phyloP scores from a whole-genome alignment of 352 stramenopile genomes.

The Phytophthora citricola region DNA sequence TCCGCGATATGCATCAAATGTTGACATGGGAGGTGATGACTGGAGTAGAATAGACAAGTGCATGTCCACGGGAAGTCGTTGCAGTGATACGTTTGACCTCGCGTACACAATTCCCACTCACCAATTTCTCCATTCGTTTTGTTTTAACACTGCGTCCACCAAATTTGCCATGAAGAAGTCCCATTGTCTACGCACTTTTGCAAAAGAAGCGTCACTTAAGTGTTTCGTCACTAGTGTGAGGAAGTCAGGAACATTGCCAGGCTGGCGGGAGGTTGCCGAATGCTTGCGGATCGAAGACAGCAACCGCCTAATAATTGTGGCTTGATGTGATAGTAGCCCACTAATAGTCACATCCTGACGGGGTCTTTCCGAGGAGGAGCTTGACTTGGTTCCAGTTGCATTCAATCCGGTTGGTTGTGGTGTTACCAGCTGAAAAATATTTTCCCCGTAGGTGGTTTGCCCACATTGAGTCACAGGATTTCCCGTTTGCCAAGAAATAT shows the following conservation, averaged over 20 bases:
- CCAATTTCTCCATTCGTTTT: background rate
- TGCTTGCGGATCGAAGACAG: background rate
- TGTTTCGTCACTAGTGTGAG: background rate
- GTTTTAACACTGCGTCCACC: no score
- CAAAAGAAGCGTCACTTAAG: background rate
- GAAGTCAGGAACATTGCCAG: background rate
- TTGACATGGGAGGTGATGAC: background rate
- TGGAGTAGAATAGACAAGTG: constrained; percentile 5
- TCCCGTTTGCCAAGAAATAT: constrained; percentile 22
- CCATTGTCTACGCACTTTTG: background rate
- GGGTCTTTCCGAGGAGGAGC: constrained; percentile 11
- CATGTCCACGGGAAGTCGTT: background rate
- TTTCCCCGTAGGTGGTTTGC: background rate
- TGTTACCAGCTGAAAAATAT: constrained; percentile 28
- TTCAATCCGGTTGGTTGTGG: constrained; percentile 34
- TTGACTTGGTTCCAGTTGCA: constrained; percentile 35
- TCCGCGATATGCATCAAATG: constrained; percentile 12
- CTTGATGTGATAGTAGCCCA: constrained; percentile 21
- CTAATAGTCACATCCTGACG: constrained; percentile 13
- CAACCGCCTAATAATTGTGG: background rate
- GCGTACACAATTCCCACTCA: background rate
- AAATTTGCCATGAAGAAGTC: background rate
- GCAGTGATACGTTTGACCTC: background rate
- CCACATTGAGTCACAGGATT: constrained; percentile 25
- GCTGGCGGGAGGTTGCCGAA: background rate